phyloP scores from a whole-genome alignment of 1,139 yeast species.

The Pichia cactophila region DNA sequence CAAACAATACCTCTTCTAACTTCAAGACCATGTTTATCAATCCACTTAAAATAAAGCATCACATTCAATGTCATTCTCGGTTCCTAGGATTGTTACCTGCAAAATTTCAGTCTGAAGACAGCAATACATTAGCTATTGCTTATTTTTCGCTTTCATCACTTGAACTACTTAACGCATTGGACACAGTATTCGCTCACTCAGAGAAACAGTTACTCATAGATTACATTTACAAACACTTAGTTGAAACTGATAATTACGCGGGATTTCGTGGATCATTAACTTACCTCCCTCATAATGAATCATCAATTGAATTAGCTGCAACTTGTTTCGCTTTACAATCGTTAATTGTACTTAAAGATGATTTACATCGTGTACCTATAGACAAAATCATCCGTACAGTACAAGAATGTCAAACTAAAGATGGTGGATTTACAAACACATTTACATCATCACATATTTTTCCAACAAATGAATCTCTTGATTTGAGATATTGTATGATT shows the following conservation, averaged over 20 bases:
- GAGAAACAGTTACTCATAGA: conserved; percentile 29
- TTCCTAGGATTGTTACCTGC: conserved; percentile 47
- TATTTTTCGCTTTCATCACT: conserved; percentile 65
- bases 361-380: conserved; percentile 35
- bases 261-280: conserved; percentile 53
- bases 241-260: conserved; percentile 30
- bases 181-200: conserved; percentile 21
- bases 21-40: neutral
- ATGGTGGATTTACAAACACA: conserved; percentile 53
- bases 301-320: conserved; percentile 56
- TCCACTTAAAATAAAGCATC: conserved; percentile 28
- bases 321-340: conserved; percentile 59
- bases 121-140: conserved; percentile 56
- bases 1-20: neutral
- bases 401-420: conserved; percentile 41
- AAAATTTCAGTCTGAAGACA: conserved; percentile 48
- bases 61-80: conserved; percentile 43
- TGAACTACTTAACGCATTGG: conserved; percentile 39
- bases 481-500: conserved; percentile 67
- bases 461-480: conserved; percentile 46
- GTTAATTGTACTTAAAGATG: conserved; percentile 41
- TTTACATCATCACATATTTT: conserved; percentile 29
- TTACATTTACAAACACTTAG: conserved; percentile 42
- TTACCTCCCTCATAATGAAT: conserved; percentile 29
- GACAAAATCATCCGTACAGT: conserved; percentile 45